These are phyloP conservation scores for Scheffersomyces coipomensis DNA, from an alignment of 805 yeast genomes.

Conservation along the genomic window DNA sequence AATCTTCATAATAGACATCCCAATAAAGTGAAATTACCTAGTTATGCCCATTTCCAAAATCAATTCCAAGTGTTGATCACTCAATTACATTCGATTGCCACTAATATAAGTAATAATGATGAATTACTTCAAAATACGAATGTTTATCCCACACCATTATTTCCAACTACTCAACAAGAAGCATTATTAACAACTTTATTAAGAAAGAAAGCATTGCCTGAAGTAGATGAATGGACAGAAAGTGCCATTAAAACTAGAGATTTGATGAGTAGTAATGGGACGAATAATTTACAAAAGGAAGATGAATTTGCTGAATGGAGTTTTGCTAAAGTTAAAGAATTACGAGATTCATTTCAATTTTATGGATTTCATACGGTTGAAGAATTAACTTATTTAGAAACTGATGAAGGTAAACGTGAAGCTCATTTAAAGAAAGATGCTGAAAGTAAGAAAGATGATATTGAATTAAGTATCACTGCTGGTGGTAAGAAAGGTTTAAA, in stretches of 20 bases:
- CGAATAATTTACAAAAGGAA: conserved; percentile 29
- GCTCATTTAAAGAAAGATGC: conserved; percentile 17
- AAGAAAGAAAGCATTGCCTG: conserved; percentile 87
- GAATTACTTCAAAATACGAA: conserved; percentile 63
- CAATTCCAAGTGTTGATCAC: conserved; percentile 83
- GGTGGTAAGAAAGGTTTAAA: conserved; percentile 25
- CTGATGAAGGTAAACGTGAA: conserved; percentile 31
- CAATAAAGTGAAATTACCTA: conserved; percentile 35
- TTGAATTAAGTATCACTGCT: conserved; percentile 21
- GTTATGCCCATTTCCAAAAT: conserved; percentile 69
- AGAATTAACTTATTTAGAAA: conserved; percentile 36
- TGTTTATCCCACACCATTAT: conserved; percentile 78
- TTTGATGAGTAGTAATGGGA: conserved; percentile 11
- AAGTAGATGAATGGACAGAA: conserved; percentile 82
- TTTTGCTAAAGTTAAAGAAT: conserved; percentile 48
- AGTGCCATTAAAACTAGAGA: conserved; percentile 21
- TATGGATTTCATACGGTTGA: conserved; percentile 57
- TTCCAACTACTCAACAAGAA: conserved; percentile 84
- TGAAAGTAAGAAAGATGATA: conserved; percentile 22
- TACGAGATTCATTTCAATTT: conserved; percentile 57
- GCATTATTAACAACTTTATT: conserved; percentile 79
- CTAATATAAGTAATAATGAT: conserved; percentile 60
- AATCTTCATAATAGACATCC: conserved; percentile 35
- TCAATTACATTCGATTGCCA: conserved; percentile 76
- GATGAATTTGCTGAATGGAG: conserved; percentile 77